Percentiles rank a stretch among this genome's conserved stretches.
These are phyloP conservation scores for Tulasnella sp. DNA, from an alignment of 768 basidiomycete genomes.

Conservation along the genomic window DNA sequence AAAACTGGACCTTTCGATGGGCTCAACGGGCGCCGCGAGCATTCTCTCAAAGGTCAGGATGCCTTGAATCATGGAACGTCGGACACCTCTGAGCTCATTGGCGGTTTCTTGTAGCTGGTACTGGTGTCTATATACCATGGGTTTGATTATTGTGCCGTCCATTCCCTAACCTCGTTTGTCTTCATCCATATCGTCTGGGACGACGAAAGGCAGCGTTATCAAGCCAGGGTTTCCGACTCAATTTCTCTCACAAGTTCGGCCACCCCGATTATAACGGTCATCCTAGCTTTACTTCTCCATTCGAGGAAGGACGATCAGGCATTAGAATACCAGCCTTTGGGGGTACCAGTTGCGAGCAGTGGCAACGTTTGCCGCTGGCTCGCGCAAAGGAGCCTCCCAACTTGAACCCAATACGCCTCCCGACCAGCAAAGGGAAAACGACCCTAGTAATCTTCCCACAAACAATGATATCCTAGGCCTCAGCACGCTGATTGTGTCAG, in stretches of 20 bases:
- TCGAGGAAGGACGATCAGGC: not conserved
- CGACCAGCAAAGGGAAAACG: no score
- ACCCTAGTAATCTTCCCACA: no score
- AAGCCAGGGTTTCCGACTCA: not conserved
- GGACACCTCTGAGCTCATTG: not conserved
- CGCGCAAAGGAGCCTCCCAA: no score
- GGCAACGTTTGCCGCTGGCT: not conserved
- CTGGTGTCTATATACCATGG: not conserved
- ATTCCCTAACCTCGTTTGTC: not conserved
- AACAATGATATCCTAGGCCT: no score
- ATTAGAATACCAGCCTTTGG: not conserved
- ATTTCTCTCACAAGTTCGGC: not conserved
- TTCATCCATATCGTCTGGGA: not conserved
- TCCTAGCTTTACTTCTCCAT: not conserved
- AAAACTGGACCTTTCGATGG: not conserved
- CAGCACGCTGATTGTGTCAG: not conserved
- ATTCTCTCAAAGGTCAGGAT: not conserved
- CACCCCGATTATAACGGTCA: not conserved
- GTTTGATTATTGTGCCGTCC: not conserved
- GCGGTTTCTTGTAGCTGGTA: not conserved
- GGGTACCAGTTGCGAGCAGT: not conserved
- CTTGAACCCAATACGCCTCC: no score
- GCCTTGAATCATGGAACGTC: not conserved
- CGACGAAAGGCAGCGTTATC: no score
- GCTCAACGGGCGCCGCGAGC: not conserved